These are phyloP conservation scores for Neopestalotiopsis clavispora DNA, from an alignment of 2,329 filamentous ascomycete species.

Conservation along the genomic window DNA sequence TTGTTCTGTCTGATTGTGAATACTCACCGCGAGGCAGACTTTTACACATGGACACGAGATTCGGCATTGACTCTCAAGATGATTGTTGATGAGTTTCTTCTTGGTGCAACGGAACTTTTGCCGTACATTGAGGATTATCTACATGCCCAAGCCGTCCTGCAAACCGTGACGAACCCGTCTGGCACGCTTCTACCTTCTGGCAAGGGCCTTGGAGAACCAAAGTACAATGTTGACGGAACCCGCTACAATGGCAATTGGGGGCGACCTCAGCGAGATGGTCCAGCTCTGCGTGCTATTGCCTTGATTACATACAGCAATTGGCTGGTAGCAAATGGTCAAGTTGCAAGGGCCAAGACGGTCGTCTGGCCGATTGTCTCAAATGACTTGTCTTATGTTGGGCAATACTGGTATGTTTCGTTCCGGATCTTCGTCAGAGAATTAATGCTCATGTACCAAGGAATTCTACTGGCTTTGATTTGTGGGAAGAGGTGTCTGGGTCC, in stretches of 20 bases:
- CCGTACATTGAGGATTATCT: slow-evolving; percentile 56
- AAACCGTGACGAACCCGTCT: slow-evolving; percentile 57
- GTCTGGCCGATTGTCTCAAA: slow-evolving; percentile 62
- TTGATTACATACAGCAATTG: slow-evolving; percentile 59
- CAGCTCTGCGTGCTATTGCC: slow-evolving; percentile 61
- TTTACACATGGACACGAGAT: slow-evolving; percentile 63
- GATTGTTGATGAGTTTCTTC: slow-evolving; percentile 55
- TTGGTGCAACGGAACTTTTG: slow-evolving; percentile 49
- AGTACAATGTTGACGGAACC: slow-evolving; percentile 56
- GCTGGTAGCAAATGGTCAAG: slow-evolving; percentile 51
- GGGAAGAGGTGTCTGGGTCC: slow-evolving; percentile 63
- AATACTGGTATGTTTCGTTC: slow-evolving; percentile 47
- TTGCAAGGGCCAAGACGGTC: slow-evolving; percentile 43
- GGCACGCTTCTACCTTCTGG: slow-evolving; percentile 49
- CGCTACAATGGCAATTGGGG: slow-evolving; percentile 59
- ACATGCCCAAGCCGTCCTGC: slow-evolving; percentile 54
- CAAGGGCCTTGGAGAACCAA: slow-evolving; percentile 58
- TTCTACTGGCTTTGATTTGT: slow-evolving; percentile 61
- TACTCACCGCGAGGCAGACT: slow-evolving; percentile 44
- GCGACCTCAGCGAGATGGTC: slow-evolving; percentile 63
- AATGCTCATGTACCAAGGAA: slow-evolving; percentile 40
- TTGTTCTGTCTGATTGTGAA: not conserved
- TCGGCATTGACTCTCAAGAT: slow-evolving; percentile 57
- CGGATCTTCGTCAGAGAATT: not conserved
- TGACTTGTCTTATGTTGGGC: slow-evolving; percentile 60